Base-by-base conservation (phyloP, 345 rosid species). In the Salix suchowensis region DNA sequence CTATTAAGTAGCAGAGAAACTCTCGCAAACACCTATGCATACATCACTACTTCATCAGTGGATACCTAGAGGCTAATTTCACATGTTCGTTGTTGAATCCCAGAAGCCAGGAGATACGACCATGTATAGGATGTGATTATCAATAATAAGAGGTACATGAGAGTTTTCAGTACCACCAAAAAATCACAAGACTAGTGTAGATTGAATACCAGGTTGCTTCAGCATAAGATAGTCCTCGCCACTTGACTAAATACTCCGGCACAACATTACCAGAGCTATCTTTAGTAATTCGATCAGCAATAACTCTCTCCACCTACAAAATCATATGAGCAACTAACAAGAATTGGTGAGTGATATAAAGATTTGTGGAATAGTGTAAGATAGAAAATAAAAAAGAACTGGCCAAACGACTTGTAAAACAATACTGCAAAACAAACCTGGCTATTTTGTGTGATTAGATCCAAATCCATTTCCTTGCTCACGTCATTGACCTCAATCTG, bases 221-320 rank as follows among this genome's bases (percentile, higher is more conserved):
- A 71, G 99, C 99, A 86, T 96, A 96, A 76, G 99, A 96, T 68
- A 96, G 88, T 71, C 99, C 99, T 80, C 91, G 97, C 99, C 99
- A 96, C 88, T 96, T 96, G 80, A 96, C 98, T 69, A 96, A 82
- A 82, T 96, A 96, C 88, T 94, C 99, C 7, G 94, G 93, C 80
- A 91, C 88, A 75, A 94, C 89, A 80, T 88, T 87, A 67, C 87
- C 97, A 73, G 77, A 85, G 76, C 81, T 79, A 81, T 92, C 98
- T 77, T 88, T 92, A 85, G 87, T 79, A 65, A 96, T 90, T 77
- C 97, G 88, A 85, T 96, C 98, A 61, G 94, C 80, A 80, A 96
- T 87, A 80, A 96, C 72, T 85, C 99, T 91, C 79, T 96, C 99
- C 73, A 92, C 99, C 99, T 96, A 79, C 69, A 83, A 77, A 82